These are phyloP conservation scores for Chlorella sorokiniana DNA, from an alignment of 139 green algal species.

Conservation along the genomic window DNA sequence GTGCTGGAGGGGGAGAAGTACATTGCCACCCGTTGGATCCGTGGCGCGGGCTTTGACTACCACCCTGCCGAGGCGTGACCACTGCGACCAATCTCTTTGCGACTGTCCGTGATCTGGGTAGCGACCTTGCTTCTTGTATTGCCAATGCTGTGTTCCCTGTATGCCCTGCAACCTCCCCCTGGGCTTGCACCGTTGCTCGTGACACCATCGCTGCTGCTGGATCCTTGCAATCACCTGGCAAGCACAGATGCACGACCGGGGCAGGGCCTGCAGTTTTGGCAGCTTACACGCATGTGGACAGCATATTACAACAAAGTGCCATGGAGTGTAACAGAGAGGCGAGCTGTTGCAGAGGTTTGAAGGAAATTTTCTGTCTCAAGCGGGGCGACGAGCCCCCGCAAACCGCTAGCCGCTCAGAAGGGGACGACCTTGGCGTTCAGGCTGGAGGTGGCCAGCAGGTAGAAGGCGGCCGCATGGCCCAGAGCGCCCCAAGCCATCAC, in stretches of 20 bases:
- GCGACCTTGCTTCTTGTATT: background rate
- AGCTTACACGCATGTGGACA: background rate
- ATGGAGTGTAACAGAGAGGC: background rate
- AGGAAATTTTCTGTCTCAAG: too few species aligned
- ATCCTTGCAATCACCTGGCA: too few species aligned
- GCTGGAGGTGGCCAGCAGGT: slow-evolving; percentile 48
- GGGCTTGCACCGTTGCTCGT: too few species aligned
- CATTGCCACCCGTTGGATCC: slow-evolving; percentile 60
- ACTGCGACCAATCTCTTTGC: background rate
- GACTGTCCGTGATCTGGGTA: background rate
- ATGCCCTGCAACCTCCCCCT: too few species aligned
- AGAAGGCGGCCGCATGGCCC: slow-evolving; percentile 73
- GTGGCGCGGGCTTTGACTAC: slow-evolving; percentile 34
- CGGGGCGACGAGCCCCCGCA: too few species aligned
- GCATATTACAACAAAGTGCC: background rate
- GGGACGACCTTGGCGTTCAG: slow-evolving; percentile 36
- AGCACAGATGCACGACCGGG: background rate
- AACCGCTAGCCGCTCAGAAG: slow-evolving; percentile 37
- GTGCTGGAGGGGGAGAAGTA: slow-evolving; percentile 62
- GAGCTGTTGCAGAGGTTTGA: background rate
- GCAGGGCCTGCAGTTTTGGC: background rate
- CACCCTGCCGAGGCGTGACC: background rate
- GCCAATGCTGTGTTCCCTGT: background rate
- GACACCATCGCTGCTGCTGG: background rate
- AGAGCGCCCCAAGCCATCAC: slow-evolving; percentile 85